Evolutionary conservation across 2,329 filamentous ascomycete genomes (phyloP), one percentile per base, ranked within the genome.

Genomic region (Fusarium pseudocircinatum): DNA sequence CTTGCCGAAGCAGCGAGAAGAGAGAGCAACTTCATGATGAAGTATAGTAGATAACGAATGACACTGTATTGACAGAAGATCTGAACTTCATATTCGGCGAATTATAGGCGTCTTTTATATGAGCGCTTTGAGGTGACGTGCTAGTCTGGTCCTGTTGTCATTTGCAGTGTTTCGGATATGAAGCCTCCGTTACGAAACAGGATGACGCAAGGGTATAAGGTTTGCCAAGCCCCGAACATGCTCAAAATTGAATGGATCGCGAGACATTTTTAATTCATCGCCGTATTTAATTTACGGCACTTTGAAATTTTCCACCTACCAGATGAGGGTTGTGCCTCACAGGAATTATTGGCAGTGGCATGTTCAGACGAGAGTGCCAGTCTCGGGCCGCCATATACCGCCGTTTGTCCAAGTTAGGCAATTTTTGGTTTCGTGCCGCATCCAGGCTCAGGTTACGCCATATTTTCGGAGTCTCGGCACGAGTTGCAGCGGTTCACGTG

Each of bases 21-120:
- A 34, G 60, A 42, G 7, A 66, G 34, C 9, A 74, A 44, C 60
- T 59, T 74, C 72, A 74, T 74, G 24, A 1, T 46, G 52, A 37
- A 40, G 28, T 34, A 6, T 4, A 26, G 13, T 18, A 7, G 5
- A 7, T 12, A 30, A 26, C 49, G 22, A 32, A 14, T 40, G 37
- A 24, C 24, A n/a, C 3, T 53, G 18, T 26, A 20, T n/a, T 12
- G 10, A 8, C 1, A 22, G 0, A 11, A 5, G 3, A 18, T 11
- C 1, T 16, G 34, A 10, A 7, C 2, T 4, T 30, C 50, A 54
- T 54, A 30, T 11, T 28, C n/a, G 34, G 6, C 8, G 34, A n/a
- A 28, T 40, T 54, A 54, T 40, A 54, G 34, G 37, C 2, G 8
- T 36, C 7, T 12, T 30, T 49, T 49, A 43, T 49, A 54, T 4